Conservation (phyloP, 2,329 filamentous ascomycete genomes). For the Ascochyta rabiei region DNA sequence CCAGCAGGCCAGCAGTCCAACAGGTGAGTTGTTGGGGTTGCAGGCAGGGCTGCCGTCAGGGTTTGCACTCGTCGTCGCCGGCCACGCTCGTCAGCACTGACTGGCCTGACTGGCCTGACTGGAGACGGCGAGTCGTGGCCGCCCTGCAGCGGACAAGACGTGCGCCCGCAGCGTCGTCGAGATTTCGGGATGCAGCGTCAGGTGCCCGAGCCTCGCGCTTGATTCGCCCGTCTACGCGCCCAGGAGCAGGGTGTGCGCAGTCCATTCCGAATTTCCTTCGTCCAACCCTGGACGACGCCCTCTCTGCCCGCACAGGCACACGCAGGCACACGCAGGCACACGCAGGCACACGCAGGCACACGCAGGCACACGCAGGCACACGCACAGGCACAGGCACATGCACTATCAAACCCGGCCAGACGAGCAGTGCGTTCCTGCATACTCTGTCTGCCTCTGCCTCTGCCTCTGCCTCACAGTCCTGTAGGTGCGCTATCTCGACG, state of each 20-base stretch:
- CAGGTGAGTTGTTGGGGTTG: no score
- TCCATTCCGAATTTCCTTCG: constrained; percentile 8
- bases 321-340: constrained; percentile 1
- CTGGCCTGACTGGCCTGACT: not conserved
- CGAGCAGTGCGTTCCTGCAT: constrained; percentile 9
- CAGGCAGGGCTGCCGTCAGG: no score
- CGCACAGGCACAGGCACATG: not conserved
- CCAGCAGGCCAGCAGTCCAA: not conserved
- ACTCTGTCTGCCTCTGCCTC: not conserved
- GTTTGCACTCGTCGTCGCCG: no score
- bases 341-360: constrained; percentile 1
- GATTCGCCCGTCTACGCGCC: constrained; percentile 18
- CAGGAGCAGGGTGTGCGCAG: constrained; percentile 7
- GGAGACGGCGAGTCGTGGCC: constrained; percentile 18
- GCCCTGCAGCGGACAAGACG: constrained; percentile 14
- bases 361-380: constrained; percentile 1
- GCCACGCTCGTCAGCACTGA: constrained; percentile 4
- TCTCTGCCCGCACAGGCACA: not conserved
- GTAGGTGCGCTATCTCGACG: not conserved
- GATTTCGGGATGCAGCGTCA: constrained; percentile 8
- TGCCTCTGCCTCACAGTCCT: not conserved
- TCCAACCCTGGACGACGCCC: constrained; percentile 4
- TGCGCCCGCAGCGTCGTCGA: constrained; percentile 6
- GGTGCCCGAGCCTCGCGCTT: not conserved
- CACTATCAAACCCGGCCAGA: no score